A percentile compares a stretch with the other conserved stretches of the same genome.
These are phyloP conservation scores for Xylariaceae sp. DNA, from an alignment of 2,329 filamentous ascomycete species.

Conservation along the genomic window DNA sequence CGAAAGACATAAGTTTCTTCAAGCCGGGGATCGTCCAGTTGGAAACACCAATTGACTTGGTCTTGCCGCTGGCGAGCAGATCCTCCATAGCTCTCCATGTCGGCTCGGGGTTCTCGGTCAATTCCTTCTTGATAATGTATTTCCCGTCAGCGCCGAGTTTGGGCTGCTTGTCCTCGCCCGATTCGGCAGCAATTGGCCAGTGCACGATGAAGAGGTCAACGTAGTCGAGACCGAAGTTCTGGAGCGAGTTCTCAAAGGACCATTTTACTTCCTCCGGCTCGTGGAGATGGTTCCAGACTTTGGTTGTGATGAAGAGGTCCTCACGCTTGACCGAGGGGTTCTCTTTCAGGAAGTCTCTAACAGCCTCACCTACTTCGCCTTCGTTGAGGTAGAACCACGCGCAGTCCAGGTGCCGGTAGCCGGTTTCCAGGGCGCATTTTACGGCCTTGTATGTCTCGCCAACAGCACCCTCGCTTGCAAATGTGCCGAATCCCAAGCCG, in stretches of 20 bases:
- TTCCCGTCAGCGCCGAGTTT: slow-evolving; percentile 46
- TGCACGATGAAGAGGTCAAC: slow-evolving; percentile 60
- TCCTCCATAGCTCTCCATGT: slow-evolving; percentile 62
- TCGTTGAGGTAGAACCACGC: slow-evolving; percentile 71
- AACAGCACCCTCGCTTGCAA: slow-evolving; percentile 61
- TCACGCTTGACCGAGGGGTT: slow-evolving; percentile 47
- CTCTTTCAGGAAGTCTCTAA: slow-evolving; percentile 44
- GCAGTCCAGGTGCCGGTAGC: slow-evolving; percentile 67
- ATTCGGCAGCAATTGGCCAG: slow-evolving; percentile 47
- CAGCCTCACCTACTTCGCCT: slow-evolving; percentile 55
- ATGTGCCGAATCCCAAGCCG: slow-evolving; percentile 63
- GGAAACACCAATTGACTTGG: slow-evolving; percentile 43
- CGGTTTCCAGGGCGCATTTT: slow-evolving; percentile 57
- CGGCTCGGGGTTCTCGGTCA: slow-evolving; percentile 64
- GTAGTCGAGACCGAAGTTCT: slow-evolving; percentile 53
- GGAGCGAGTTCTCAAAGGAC: slow-evolving; percentile 52
- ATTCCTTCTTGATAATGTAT: slow-evolving; percentile 52
- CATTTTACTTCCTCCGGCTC: slow-evolving; percentile 57
- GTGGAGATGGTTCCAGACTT: slow-evolving; percentile 68
- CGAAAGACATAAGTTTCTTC: slow-evolving; percentile 39
- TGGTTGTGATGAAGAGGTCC: slow-evolving; percentile 61
- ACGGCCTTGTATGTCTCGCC: slow-evolving; percentile 64
- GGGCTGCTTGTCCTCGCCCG: slow-evolving; percentile 40
- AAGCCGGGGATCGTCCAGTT: slow-evolving; percentile 44
- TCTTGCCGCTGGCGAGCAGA: slow-evolving; percentile 31